These are phyloP conservation scores for Cyclospora cayetanensis DNA, from an alignment of 169 alveolate species.

Conservation along the genomic window DNA sequence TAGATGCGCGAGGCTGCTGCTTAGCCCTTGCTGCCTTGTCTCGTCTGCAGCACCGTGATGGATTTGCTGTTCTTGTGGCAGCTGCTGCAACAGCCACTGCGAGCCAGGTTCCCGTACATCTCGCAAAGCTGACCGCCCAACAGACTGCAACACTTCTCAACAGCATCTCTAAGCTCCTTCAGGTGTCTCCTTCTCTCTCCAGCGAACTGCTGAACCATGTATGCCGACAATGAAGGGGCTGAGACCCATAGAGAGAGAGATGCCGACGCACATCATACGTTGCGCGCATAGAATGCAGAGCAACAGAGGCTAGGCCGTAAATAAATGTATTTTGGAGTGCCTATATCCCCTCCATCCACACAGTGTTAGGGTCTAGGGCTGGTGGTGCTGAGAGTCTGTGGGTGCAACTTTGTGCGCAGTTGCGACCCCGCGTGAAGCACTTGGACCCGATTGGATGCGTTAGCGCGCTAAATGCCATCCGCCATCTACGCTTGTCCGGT, in stretches of 20 bases:
- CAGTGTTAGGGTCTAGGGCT: constrained; percentile 33
- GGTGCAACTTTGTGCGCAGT: no score
- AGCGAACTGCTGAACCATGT: background rate
- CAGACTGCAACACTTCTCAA: background rate
- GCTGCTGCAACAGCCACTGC: background rate
- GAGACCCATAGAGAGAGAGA: no score
- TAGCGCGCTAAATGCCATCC: background rate
- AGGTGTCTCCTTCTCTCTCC: background rate
- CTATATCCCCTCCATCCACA: no score
- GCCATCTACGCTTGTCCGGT: background rate
- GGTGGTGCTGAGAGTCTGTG: no score
- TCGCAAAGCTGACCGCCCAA: background rate
- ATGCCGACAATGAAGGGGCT: no score
- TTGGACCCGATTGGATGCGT: constrained; percentile 5
- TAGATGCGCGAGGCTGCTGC: background rate
- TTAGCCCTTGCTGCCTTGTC: background rate
- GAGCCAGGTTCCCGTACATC: background rate
- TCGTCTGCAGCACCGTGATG: background rate
- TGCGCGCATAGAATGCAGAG: no score
- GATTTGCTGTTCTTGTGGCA: background rate
- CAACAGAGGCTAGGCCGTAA: no score
- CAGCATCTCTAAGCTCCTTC: background rate
- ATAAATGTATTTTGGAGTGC: no score
- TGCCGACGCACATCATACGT: no score
- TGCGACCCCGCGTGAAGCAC: constrained; percentile 5